A percentile compares a stretch with the other conserved stretches of the same genome.
Conservation (phyloP, 495 filamentous ascomycete genomes). For the Achaetomiella virescens region DNA sequence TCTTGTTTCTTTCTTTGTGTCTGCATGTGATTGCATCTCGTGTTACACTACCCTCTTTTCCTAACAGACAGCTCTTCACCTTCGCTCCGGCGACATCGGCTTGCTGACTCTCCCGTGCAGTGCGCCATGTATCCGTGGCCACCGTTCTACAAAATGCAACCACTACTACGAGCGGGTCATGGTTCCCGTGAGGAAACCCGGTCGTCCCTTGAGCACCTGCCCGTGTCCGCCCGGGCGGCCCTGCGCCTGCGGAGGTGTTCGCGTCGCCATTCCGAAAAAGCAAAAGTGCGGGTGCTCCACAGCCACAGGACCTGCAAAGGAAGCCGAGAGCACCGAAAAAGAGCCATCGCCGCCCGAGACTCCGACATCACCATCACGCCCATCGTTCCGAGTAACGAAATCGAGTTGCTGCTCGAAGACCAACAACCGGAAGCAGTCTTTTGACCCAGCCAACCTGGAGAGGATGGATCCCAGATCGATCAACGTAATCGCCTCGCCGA, state of each 20-base stretch:
- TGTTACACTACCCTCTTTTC: background rate
- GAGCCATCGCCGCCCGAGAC: constrained; percentile 25
- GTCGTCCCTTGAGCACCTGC: constrained; percentile 69
- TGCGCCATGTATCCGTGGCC: constrained; percentile 78
- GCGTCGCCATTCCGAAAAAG: constrained; percentile 48
- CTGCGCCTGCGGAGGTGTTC: constrained; percentile 46
- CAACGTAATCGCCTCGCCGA: constrained; percentile 28
- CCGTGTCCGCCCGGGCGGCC: constrained; percentile 59
- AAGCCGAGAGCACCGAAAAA: background rate
- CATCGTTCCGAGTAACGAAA: constrained; percentile 41
- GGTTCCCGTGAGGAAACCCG: constrained; percentile 74
- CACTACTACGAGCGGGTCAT: constrained; percentile 68
- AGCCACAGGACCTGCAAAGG: constrained; percentile 1
- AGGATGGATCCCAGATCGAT: constrained; percentile 41
- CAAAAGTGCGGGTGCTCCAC: constrained; percentile 43
- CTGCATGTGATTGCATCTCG: background rate
- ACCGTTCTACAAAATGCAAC: constrained; percentile 77
- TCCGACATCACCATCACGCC: constrained; percentile 30
- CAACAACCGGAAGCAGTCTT: constrained; percentile 38
- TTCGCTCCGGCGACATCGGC: background rate
- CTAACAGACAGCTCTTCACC: too few relatives aligned
- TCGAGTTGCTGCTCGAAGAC: constrained; percentile 20
- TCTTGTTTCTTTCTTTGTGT: background rate
- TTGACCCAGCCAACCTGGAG: constrained; percentile 36
- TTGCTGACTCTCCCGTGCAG: constrained; percentile 40